Evolutionary conservation across 179 eudicot genomes (phyloP).

Genomic region (Beta corolliflora): DNA sequence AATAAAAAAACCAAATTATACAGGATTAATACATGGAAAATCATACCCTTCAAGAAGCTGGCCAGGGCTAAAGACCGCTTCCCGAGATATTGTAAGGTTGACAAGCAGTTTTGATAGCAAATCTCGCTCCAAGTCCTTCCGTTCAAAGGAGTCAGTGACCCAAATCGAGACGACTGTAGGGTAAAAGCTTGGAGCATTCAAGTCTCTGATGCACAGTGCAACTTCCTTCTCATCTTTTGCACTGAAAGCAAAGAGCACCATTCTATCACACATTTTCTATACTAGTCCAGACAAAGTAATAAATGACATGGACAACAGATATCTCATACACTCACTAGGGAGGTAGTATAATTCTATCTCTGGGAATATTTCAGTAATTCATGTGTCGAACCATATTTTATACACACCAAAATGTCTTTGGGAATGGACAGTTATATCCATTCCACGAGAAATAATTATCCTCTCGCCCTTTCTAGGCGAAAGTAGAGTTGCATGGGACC

Average conservation of each 20-base stretch:
- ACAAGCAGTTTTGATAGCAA: constrained; percentile 68
- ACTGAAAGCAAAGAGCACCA: constrained; percentile 46
- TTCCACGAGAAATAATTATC: no score
- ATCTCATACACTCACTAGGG: not conserved
- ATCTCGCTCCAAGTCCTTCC: constrained; percentile 84
- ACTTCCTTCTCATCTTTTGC: constrained; percentile 89
- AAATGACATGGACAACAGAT: not conserved
- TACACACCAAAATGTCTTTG: not conserved
- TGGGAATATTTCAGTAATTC: not conserved
- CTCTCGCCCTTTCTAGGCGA: no score
- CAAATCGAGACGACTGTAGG: constrained; percentile 78
- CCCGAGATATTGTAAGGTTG: constrained; percentile 57
- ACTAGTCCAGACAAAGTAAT: not conserved
- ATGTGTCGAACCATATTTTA: not conserved
- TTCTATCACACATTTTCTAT: not conserved
- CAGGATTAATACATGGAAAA: not conserved
- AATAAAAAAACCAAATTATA: not conserved
- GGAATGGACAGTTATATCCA: not conserved
- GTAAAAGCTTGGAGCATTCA: constrained; percentile 73
- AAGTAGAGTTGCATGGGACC: no score
- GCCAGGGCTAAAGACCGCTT: constrained; percentile 49
- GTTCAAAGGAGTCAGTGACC: constrained; percentile 91
- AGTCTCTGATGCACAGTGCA: constrained; percentile 74
- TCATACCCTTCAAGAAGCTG: constrained; percentile 80
- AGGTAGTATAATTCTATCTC: not conserved